Evolutionary conservation across 1,284 basidiomycete species (phyloP), one percentile per base, ranked within the genome.

Genomic region (Melanopsichium pennsylvanicum): DNA sequence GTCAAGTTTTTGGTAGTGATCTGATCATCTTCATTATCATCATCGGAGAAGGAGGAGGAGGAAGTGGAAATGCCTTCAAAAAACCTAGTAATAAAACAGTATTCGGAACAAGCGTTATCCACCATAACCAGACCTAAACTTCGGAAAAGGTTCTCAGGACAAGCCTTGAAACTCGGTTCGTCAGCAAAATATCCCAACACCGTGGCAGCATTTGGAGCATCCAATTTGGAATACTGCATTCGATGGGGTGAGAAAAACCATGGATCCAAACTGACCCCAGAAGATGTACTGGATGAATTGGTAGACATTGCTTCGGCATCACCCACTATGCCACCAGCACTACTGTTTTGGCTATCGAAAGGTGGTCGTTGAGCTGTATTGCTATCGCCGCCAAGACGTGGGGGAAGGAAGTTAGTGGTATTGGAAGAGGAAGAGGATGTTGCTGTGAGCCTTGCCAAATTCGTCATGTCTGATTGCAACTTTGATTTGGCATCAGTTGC

Each of bases 71-170:
- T 23, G 4, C 45, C 46, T 23, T 76, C 71, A 29, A 80, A 79
- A 64, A 78, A 80, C 9, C 78, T 56, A 4, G 74, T 74, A 11
- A 80, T 44, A 44, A 80, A 80, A 0, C 69, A 63, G 34, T 75
- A 80, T 50, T 81, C 79, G 12, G 75, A 72, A 42, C 76, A 78
- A 2, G 70, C 76, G 39, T 79, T 81, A 41, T 81, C 79, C 18
- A 76, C 27, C 34, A 80, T 37, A 11, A 78, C 76, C 31, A 80
- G 55, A 15, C 69, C 47, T 5, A 79, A 33, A 2, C 68, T 71
- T 22, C 78, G 69, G 39, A 80, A 81, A 1, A 81, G 70, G 35
- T 72, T 70, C 37, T 81, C 79, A 10, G 75, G 70, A 37, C 69
- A 52, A 3, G 75, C 70, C 13, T 44, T 42, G 41, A 67, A 70